Conservation (phyloP, 805 yeast genomes). For the Debaryomyces maramus region DNA sequence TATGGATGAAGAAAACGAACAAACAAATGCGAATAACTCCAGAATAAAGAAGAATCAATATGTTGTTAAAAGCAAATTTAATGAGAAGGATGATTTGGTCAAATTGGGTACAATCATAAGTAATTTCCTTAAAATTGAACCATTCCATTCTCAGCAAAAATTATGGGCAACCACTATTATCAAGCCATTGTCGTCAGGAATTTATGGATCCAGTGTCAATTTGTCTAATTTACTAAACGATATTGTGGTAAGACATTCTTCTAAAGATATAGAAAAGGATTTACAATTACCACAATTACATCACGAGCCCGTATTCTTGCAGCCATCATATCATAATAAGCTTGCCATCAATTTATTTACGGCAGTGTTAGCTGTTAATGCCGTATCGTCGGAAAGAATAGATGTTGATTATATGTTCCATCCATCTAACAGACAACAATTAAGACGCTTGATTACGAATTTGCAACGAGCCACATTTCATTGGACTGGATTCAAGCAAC, state of each 20-base stretch:
- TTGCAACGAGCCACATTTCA: conserved; percentile 67
- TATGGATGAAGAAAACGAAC: conserved; percentile 38
- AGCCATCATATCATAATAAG: conserved; percentile 63
- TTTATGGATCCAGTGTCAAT: conserved; percentile 42
- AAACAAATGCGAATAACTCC: conserved; percentile 9
- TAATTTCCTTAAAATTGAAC: conserved; percentile 58
- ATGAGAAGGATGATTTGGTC: conserved; percentile 51
- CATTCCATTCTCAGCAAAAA: conserved; percentile 50
- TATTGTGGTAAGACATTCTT: conserved; percentile 57
- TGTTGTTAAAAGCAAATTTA: conserved; percentile 49
- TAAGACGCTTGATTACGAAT: conserved; percentile 58
- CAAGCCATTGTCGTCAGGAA: conserved; percentile 45
- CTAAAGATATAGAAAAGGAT: conserved; percentile 55
- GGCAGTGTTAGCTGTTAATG: conserved; percentile 69
- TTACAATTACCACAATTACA: conserved; percentile 57
- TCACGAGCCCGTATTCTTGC: conserved; percentile 57
- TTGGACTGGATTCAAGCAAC: conserved; percentile 70
- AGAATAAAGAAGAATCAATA: conserved; percentile 32
- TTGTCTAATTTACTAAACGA: conserved; percentile 43
- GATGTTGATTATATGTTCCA: conserved; percentile 75
- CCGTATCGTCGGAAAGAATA: conserved; percentile 67
- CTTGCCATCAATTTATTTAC: conserved; percentile 62
- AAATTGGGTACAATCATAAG: conserved; percentile 54
- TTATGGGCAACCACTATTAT: conserved; percentile 49
- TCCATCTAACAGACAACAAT: conserved; percentile 52